Evolutionary conservation across 441 rosid species (phyloP), one percentile per base, ranked within the genome.

Genomic region (Corymbia calophylla): DNA sequence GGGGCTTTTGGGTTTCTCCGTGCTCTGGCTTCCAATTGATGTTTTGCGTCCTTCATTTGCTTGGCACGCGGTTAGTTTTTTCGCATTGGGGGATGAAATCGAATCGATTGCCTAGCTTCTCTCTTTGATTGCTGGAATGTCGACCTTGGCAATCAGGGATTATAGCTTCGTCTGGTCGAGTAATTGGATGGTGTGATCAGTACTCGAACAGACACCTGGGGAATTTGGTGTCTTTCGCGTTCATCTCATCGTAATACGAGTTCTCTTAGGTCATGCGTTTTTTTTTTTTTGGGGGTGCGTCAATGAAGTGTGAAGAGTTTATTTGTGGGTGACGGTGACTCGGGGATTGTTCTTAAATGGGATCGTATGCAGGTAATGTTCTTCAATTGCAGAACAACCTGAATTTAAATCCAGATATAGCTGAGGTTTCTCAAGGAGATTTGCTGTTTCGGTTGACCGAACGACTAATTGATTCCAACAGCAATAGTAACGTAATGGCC

Each of bases 381-480:
- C 99, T 98, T 66, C 94, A 96, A 53, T 90, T 98, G 85, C 93
- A 93, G 95, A 95, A 96, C 95, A 93, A 92, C 62, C 90, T 95
- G 93, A 94, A 92, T 90, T 95, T 98, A 88, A 94, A 93, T 90
- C 95, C 96, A 88, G 94, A 94, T 92, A 95, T 90, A 68, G 92
- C 93, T 21, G 99, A 97, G 92, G 97, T 96, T 90, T 97, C 99
- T 12, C 98, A 95, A 93, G 95, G 95, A 95, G 94, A 95, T 91
- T 91, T 98, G 95, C 91, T 98, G 89, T 95, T 97, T 0, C 94
- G 93, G 77, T 97, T 98, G 56, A 98, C 94, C 4, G 98, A 98
- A 53, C 93, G 96, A 82, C 91, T 97, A 56, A 96, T 98, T 93
- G 99, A 96, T 93, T 96, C 99, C 92, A 96, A 98, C 94, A 95